Evolutionary conservation across 371 early-diverging fungal species (phyloP).

Genomic region (Actinomortierella wolfii): DNA sequence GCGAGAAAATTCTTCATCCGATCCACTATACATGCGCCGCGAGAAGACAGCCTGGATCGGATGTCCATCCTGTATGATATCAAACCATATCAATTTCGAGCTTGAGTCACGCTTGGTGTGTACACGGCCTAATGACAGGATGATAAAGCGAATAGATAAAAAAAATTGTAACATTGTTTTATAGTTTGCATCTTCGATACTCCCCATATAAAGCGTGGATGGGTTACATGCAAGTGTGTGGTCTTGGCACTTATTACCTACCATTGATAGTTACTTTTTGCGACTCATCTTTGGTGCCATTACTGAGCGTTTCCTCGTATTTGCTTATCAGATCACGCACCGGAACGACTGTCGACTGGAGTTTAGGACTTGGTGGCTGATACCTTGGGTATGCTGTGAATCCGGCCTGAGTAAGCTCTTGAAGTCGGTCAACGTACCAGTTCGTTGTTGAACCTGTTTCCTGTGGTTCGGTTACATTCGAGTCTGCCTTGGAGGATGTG

Average conservation of each 20-base stretch:
- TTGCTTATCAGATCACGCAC: slow-evolving; percentile 20
- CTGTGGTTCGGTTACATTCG: too few relatives aligned
- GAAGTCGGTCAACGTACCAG: slow-evolving; percentile 10
- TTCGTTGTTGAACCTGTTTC: too few relatives aligned
- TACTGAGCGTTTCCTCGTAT: slow-evolving; percentile 16
- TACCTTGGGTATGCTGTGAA: slow-evolving; percentile 39
- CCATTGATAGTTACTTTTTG: slow-evolving; percentile 27
- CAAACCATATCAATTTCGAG: slow-evolving; percentile 75
- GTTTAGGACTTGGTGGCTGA: slow-evolving; percentile 12
- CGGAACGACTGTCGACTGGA: not conserved
- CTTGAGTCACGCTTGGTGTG: slow-evolving; percentile 72
- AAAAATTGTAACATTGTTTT: not conserved
- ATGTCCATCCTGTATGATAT: slow-evolving; percentile 66
- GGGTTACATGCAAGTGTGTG: not conserved
- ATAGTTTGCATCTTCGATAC: too few relatives aligned
- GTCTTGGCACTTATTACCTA: not conserved
- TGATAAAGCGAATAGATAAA: not conserved
- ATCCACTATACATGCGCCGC: slow-evolving; percentile 50
- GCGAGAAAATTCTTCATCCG: slow-evolving; percentile 50
- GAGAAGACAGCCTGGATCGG: slow-evolving; percentile 73
- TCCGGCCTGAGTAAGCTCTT: slow-evolving; percentile 17
- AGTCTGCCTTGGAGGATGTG: too few relatives aligned
- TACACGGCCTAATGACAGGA: slow-evolving; percentile 60
- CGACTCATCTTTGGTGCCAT: slow-evolving; percentile 23
- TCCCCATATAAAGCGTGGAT: not conserved